Evolutionary conservation across 306 rosid genomes (phyloP), one percentile per base, ranked within the genome.

Genomic region (Hylodesmum podocarpum): DNA sequence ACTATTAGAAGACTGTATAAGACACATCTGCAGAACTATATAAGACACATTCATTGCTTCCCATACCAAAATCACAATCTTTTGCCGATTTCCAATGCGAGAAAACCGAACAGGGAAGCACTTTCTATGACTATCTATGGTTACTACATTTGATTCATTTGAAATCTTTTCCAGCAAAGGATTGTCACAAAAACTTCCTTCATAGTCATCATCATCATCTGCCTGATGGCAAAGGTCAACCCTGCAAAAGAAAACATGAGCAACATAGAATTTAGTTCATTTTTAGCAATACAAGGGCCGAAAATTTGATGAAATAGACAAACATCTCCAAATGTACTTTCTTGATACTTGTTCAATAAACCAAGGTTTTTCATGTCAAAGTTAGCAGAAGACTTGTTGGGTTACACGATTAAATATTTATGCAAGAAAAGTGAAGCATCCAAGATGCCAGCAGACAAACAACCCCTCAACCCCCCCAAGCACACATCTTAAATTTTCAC

Each of bases 191-290:
- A 78, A 86, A 75, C 86, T 87, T 76, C 91, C 96, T 82, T 88
- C 98, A 64, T 87, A 83, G 58, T 95, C 98, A 49, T 94, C 92
- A 0, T 92, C 97, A 51, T 87, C 97, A 7, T 94, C 90, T 78
- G 96, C 86, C 85, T 95, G 98, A 83, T 95, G 98, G 91, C 98
- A 95, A 71, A 92, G 97, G 81, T 95, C 98, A 85, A 95, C 91
- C 98, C 98, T 95, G 83, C 57, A 75, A 67, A 77, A 67, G 47
- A 34, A 33, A 71, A 69, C 68, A 51, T 36, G 29, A 58, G 62
- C 81, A 69, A 57, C 28, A 25, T 43, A 58, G 78, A 75, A 76
- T 65, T 57, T 51, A 70, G 79, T 78, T 83, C 51, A 65, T 43
- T 74, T 24, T 61, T 78, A 73, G 81, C 68, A 73, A 54, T 6